A percentile compares a stretch with the other conserved stretches of the same genome.
Conservation (phyloP, 2,329 filamentous ascomycete species). For the Colletotrichum sp. region DNA sequence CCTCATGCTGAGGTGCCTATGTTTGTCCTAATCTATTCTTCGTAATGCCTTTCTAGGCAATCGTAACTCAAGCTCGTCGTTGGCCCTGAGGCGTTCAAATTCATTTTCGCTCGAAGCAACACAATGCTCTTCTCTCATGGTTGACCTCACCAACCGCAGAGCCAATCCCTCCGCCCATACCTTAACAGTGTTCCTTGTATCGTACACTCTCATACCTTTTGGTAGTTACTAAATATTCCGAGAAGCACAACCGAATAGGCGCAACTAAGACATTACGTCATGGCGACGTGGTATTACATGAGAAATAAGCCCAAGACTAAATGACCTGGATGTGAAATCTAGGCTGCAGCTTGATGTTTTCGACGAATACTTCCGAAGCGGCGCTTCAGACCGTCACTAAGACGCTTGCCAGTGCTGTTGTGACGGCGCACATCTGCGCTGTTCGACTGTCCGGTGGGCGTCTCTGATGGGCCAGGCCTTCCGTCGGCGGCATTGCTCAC, state of each 20-base stretch:
- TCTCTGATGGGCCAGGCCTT: constrained; percentile 24
- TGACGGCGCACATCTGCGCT: constrained; percentile 37
- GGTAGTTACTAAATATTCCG: background rate
- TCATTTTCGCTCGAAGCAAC: background rate
- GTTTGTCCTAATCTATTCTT: background rate
- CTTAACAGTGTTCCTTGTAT: background rate
- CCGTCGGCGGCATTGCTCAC: constrained; percentile 41
- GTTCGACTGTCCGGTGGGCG: constrained; percentile 25
- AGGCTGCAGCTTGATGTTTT: constrained; percentile 37
- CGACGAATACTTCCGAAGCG: constrained; percentile 58
- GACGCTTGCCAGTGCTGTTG: constrained; percentile 46
- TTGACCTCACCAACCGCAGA: background rate
- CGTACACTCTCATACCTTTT: background rate
- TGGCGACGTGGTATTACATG: background rate
- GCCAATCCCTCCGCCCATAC: background rate
- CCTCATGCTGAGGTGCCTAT: background rate
- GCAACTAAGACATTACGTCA: background rate
- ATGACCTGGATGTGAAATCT: background rate
- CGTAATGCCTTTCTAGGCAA: background rate
- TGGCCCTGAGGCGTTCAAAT: background rate
- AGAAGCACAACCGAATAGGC: background rate
- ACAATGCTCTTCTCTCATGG: background rate
- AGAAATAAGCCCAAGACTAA: background rate
- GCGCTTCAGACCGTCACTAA: constrained; percentile 58
- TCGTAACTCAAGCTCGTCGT: background rate